A percentile compares a stretch with the other conserved stretches of the same genome.
These are phyloP conservation scores for Neurospora sp. DNA, from an alignment of 2,329 filamentous ascomycete genomes.

Conservation along the genomic window DNA sequence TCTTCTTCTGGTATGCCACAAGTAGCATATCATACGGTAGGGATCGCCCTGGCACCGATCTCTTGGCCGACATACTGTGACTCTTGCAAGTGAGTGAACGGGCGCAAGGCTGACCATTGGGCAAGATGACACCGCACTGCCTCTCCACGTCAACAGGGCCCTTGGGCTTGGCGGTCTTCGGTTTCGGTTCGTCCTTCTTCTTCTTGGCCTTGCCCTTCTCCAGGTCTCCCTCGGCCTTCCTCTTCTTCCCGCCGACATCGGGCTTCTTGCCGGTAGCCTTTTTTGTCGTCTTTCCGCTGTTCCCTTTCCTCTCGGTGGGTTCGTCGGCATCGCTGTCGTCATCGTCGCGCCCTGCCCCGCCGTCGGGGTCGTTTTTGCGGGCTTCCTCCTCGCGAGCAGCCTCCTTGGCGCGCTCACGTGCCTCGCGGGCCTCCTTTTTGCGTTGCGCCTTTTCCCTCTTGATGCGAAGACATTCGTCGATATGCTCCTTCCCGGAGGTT, in stretches of 20 bases:
- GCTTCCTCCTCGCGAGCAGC: constrained; percentile 48
- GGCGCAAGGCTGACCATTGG: constrained; percentile 80
- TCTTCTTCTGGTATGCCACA: constrained; percentile 89
- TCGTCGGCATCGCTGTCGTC: constrained; percentile 42
- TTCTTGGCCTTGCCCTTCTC: constrained; percentile 87
- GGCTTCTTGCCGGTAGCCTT: constrained; percentile 58
- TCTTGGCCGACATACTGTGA: constrained; percentile 89
- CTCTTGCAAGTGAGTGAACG: constrained; percentile 88
- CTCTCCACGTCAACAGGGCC: constrained; percentile 89
- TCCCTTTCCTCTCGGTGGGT: constrained; percentile 34
- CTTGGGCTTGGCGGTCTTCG: constrained; percentile 76
- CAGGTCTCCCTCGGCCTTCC: constrained; percentile 65
- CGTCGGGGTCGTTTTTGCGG: constrained; percentile 33
- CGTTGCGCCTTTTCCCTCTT: constrained; percentile 74
- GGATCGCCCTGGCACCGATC: constrained; percentile 75
- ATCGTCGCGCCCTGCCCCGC: constrained; percentile 30
- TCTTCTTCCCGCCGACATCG: constrained; percentile 58
- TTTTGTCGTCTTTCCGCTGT: constrained; percentile 37
- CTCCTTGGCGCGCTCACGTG: constrained; percentile 54
- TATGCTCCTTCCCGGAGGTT: constrained; percentile 65
- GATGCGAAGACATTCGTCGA: constrained; percentile 71
- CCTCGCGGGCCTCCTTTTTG: constrained; percentile 66
- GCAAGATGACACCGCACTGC: constrained; percentile 79
- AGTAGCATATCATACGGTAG: constrained; percentile 89
- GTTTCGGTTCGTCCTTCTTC: constrained; percentile 86